A percentile compares a stretch with the other conserved stretches of the same genome.
phyloP scores from a whole-genome alignment of 1,284 basidiomycete species.

The Cryptococcus sp. region DNA sequence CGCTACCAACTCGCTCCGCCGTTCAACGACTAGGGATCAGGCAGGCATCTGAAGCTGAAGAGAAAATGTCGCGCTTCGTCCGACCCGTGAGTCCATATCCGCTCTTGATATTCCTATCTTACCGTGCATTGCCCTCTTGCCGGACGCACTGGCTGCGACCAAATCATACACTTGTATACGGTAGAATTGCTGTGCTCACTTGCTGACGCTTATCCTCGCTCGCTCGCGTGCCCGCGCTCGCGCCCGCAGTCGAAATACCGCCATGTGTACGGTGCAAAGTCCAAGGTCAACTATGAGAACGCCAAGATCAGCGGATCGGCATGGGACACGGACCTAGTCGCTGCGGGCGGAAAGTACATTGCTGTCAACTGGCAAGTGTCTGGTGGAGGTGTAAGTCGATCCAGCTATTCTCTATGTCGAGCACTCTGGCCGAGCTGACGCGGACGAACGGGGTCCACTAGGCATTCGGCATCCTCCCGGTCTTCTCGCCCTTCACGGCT shows the following conservation, averaged over 20 bases:
- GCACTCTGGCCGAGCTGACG: too few relatives aligned
- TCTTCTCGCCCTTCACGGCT: conserved; percentile 69
- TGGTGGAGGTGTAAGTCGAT: conserved; percentile 69
- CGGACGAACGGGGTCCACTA: conserved; percentile 7
- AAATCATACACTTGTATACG: not conserved
- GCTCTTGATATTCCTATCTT: not conserved
- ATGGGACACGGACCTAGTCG: conserved; percentile 94
- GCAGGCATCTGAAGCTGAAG: not conserved
- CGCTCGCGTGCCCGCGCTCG: conserved; percentile 2
- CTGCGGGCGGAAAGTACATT: conserved; percentile 67
- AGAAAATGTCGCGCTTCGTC: conserved; percentile 61
- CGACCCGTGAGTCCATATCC: conserved; percentile 50
- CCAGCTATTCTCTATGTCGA: too few relatives aligned
- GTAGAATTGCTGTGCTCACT: not conserved
- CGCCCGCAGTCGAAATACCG: conserved; percentile 60
- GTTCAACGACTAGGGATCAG: too few relatives aligned
- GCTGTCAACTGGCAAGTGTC: conserved; percentile 90
- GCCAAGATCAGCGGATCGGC: conserved; percentile 85
- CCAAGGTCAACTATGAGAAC: conserved; percentile 86
- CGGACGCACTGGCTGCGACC: not conserved
- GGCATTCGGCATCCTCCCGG: conserved; percentile 88
- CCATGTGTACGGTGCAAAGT: conserved; percentile 84
- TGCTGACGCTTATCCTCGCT: not conserved
- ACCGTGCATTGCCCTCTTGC: not conserved
- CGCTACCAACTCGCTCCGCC: too few relatives aligned